Evolutionary conservation across 805 yeast species (phyloP), one percentile per base, ranked within the genome.

Genomic region (Ogataea paraovalis): DNA sequence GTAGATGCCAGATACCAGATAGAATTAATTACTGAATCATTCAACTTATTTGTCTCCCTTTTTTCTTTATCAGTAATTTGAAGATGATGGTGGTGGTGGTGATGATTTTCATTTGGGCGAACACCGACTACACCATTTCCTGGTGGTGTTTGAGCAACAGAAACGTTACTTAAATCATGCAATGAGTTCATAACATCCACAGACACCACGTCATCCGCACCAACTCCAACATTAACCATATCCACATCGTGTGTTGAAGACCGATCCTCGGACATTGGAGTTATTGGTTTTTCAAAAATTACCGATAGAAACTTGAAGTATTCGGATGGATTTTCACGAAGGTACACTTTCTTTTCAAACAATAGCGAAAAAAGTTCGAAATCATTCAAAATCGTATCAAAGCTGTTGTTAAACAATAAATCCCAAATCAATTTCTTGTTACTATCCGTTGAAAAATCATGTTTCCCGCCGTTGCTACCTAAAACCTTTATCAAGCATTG

Each of bases 401-500:
- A 23, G n/a, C 47, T 48, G 13, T 50, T 44, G 42, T 50, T 52
- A 39, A 65, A 65, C 13, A 62, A 46, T 16, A 65, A 22, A 48
- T 65, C 67, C 50, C 54, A 59, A 3, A 56, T 27, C 22, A 65
- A 40, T 7, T 43, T 48, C 19, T 55, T 56, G 42, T 50, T 49
- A 23, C 55, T 50, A 21, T 33, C 46, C 14, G 43, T 47, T 4
- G 53, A 46, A 43, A 54, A 57, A 16, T 56, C 59, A 45, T 56
- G 59, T 22, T 49, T 52, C 3, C 34, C 41, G 41, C 25, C 37
- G 28, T 39, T 30, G 21, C 45, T 49, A 19, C 39, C 66, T 60
- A 60, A 56, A 4, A 72, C 54, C 14, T 67, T 69, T 5, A 69
- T 59, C 1, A 73, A 53, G 1, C 64, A 52, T 14, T 66, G 58